Base-by-base conservation (phyloP, 768 basidiomycete genomes). In the Omphalotus guepiniiformis region DNA sequence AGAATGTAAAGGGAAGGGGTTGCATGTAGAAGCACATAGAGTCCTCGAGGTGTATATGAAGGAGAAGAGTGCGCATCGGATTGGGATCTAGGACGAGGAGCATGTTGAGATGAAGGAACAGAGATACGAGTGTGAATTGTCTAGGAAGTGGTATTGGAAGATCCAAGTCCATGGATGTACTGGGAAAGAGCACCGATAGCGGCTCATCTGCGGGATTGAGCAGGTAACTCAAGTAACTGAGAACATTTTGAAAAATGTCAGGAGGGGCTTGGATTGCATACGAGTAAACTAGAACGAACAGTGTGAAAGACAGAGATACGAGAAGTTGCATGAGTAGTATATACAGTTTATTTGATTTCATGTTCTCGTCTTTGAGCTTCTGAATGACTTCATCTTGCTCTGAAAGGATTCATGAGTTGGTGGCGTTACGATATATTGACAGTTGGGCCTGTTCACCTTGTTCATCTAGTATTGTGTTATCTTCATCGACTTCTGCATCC, bases 381-480 rank as follows among this genome's bases (percentile, higher is more conserved):
- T 73, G 63, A 39, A 87, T 72, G 11, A 83, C 32, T 37, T 76
- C 74, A 38, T 82, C 76, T 58, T 87, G 85, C 58, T 87, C 84
- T 85, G 55, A 49, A 27, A 49, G 28, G 5, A 51, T 27, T 19
- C 25, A 37, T 11, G 29, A 16, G 22, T 46, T n/a, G 36, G 18
- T 34, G 36, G 36, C 30, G 21, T 3, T 19, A 27, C 11, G 39
- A 28, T 15, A 26, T 28, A 8, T n/a, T 19, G 13, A 36, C 5
- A 11, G 21, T 25, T 25, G 15, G 26, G 4, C 48, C 56, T 53
- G 39, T n/a, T n/a, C n/a, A 75, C 79, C 76, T 68, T 80, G 75
- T 49, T 82, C 80, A 48, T 80, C 78, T 18, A 80, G 60, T 18
- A 79, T 62, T 18, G 43, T 40, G 42, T 48, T 50, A 12, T 63